Percentiles rank a stretch among this genome's conserved stretches.
phyloP scores from a whole-genome alignment of 768 basidiomycete genomes.

The Lyophyllum atratum region DNA sequence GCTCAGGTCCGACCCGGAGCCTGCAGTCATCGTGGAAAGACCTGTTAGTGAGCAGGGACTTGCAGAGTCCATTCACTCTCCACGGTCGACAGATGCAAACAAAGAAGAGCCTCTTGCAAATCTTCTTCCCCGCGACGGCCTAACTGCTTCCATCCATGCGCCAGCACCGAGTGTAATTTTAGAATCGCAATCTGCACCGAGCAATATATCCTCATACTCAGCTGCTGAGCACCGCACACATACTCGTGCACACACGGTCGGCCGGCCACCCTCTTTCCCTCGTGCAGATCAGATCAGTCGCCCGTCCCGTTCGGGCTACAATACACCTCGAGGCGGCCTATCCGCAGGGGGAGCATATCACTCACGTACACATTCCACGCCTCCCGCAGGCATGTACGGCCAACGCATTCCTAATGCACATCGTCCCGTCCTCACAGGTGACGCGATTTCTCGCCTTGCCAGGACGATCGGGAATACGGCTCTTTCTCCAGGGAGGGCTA shows the following conservation, averaged over 20 bases:
- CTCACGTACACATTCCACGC: conserved; percentile 67
- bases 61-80: conserved; percentile 21
- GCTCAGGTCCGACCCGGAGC: not conserved
- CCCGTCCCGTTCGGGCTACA: conserved; percentile 43
- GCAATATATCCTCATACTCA: conserved; percentile 32
- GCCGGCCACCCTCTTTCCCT: conserved; percentile 36
- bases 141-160: conserved; percentile 60
- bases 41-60: conserved; percentile 20
- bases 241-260: conserved; percentile 59
- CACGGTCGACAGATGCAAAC: conserved; percentile 8
- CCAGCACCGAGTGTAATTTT: conserved; percentile 33
- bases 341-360: conserved; percentile 37
- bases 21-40: not conserved
- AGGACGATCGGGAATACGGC: conserved; percentile 54
- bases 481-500: conserved; percentile 24
- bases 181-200: conserved; percentile 43
- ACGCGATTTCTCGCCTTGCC: conserved; percentile 67
- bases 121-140: conserved; percentile 28
- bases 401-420: conserved; percentile 45
- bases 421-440: conserved; percentile 74
- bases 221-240: conserved; percentile 40
- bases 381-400: conserved; percentile 40
- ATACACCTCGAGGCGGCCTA: conserved; percentile 43
- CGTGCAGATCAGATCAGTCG: conserved; percentile 30
- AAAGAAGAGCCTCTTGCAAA: conserved; percentile 10